phyloP scores from a whole-genome alignment of 257 asterid genomes.

The Coffea canephora region DNA sequence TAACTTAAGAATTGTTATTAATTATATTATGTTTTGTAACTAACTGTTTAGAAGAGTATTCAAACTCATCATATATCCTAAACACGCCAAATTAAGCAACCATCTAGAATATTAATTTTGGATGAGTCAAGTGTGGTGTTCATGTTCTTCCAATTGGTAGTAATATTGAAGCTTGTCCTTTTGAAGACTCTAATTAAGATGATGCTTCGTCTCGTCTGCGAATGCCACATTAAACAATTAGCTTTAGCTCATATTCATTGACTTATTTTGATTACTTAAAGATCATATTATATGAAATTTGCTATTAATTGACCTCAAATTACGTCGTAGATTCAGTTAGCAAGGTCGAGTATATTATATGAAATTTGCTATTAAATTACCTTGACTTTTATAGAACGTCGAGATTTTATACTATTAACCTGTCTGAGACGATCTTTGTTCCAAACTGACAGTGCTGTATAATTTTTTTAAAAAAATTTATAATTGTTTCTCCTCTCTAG shows the following conservation, averaged over 20 bases:
- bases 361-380: too few species aligned
- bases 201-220: not conserved
- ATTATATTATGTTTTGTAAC: not conserved
- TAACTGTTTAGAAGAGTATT: not conserved
- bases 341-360: not conserved
- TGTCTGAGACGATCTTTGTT: too few species aligned
- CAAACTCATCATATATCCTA: too few species aligned
- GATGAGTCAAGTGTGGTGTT: not conserved
- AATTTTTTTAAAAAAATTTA: too few species aligned
- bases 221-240: not conserved
- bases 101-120: not conserved
- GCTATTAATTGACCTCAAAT: too few species aligned
- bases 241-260: not conserved
- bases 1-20: too few species aligned
- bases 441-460: too few species aligned
- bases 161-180: too few species aligned
- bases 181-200: not conserved
- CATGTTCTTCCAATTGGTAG: not conserved
- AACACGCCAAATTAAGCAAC: not conserved
- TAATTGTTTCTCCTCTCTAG: not conserved
- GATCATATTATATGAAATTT: not conserved
- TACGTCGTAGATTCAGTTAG: not conserved
- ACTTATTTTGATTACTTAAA: not conserved
- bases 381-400: too few species aligned
- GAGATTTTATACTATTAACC: too few species aligned